A percentile compares a stretch with the other conserved stretches of the same genome.
Evolutionary conservation across 768 basidiomycete species (phyloP).

Genomic region (Cystofilobasidium bisporidii): DNA sequence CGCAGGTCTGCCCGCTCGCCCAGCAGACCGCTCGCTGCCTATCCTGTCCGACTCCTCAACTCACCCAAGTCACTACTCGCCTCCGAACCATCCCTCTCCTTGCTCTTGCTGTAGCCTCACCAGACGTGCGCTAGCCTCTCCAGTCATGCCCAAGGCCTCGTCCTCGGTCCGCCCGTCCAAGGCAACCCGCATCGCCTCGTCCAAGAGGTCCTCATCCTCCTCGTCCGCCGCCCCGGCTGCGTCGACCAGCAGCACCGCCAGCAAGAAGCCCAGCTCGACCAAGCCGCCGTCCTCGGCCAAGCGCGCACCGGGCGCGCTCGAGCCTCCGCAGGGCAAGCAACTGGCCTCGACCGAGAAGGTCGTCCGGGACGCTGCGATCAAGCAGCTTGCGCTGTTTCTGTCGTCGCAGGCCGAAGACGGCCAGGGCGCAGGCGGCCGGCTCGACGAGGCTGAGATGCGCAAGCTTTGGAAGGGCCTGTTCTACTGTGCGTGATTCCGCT

Average conservation of each 20-base stretch:
- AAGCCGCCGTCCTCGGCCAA: neutral
- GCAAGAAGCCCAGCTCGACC: neutral
- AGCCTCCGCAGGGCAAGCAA: neutral
- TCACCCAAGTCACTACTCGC: too few species aligned
- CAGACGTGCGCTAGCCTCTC: too few species aligned
- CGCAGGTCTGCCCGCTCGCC: too few species aligned
- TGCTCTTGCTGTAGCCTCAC: too few species aligned
- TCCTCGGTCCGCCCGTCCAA: neutral
- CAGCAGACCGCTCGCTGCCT: too few species aligned
- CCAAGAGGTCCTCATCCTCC: neutral
- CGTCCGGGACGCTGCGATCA: slow-evolving; percentile 81
- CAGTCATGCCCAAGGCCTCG: neutral
- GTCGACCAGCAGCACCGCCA: too few species aligned
- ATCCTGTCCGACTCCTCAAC: too few species aligned
- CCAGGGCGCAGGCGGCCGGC: slow-evolving; percentile 8
- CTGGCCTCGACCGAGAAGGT: slow-evolving; percentile 59
- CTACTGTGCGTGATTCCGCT: slow-evolving; percentile 59
- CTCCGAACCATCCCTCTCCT: too few species aligned
- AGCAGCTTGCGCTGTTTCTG: slow-evolving; percentile 66
- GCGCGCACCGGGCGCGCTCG: neutral
- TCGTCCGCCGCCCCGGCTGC: too few species aligned
- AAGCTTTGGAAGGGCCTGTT: slow-evolving; percentile 98
- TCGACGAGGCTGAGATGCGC: slow-evolving; percentile 67
- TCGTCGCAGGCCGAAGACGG: slow-evolving; percentile 25
- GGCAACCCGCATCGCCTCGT: neutral